Percentiles rank a stretch among this genome's conserved stretches.
phyloP scores from a whole-genome alignment of 352 stramenopile species.

The Globisporangium echinulatum region DNA sequence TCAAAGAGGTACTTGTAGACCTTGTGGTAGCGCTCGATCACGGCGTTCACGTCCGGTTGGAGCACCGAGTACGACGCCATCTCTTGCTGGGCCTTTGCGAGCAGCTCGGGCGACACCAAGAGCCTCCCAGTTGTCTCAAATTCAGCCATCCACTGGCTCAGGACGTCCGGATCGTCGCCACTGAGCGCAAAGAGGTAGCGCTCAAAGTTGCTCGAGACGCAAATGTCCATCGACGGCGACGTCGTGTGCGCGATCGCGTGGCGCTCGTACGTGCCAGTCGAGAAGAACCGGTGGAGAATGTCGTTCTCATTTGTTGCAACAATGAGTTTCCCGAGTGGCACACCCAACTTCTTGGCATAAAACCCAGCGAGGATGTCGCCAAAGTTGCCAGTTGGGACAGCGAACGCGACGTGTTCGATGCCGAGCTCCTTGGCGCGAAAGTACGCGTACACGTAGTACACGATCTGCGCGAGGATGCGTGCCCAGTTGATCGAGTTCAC shows the following conservation, averaged over 20 bases:
- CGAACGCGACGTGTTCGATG: constrained; percentile 87
- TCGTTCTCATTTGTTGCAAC: constrained; percentile 99
- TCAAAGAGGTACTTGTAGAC: constrained; percentile 95
- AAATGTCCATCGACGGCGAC: constrained; percentile 99
- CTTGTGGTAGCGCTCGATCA: constrained; percentile 91
- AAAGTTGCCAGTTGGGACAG: constrained; percentile 99
- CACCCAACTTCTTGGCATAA: constrained; percentile 91
- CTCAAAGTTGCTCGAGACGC: constrained; percentile 99
- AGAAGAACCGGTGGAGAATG: constrained; percentile 98
- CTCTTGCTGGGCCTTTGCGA: constrained; percentile 87
- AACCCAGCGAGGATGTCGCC: constrained; percentile 98
- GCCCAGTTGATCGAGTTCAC: constrained; percentile 99
- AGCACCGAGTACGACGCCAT: constrained; percentile 91
- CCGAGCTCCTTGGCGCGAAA: constrained; percentile 78
- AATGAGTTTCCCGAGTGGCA: constrained; percentile 94
- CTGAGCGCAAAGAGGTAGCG: constrained; percentile 95
- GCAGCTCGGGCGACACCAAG: constrained; percentile 86
- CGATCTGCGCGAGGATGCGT: constrained; percentile 98
- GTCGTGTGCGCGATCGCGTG: constrained; percentile 91
- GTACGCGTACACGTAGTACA: constrained; percentile 99
- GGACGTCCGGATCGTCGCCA: constrained; percentile 88
- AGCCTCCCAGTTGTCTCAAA: constrained; percentile 95
- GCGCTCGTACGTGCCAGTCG: constrained; percentile 94
- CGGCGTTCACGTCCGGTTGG: constrained; percentile 82
- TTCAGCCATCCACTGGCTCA: constrained; percentile 91